Percentiles rank a stretch among this genome's conserved stretches.
phyloP scores from a whole-genome alignment of 2,329 filamentous ascomycete genomes.

The Pseudogymnoascus sp. region DNA sequence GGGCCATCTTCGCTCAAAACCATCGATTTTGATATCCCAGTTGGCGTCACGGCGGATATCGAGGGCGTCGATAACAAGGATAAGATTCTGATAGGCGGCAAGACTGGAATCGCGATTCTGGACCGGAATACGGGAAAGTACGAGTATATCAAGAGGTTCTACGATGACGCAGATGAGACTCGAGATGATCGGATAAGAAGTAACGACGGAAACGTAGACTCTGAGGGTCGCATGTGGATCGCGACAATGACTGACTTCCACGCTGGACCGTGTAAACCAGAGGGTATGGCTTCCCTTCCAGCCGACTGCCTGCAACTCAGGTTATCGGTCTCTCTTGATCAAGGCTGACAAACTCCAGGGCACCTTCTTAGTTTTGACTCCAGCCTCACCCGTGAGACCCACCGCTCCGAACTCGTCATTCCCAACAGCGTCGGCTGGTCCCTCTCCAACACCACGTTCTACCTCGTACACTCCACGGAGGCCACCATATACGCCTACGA shows the following conservation, averaged over 20 bases:
- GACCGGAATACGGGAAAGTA: slow-evolving; percentile 52
- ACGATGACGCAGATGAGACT: slow-evolving; percentile 31
- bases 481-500: slow-evolving; percentile 66
- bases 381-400: slow-evolving; percentile 48
- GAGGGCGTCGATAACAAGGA: slow-evolving; percentile 51
- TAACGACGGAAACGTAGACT: slow-evolving; percentile 80
- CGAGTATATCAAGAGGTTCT: slow-evolving; percentile 45
- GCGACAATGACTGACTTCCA: slow-evolving; percentile 77
- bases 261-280: slow-evolving; percentile 28
- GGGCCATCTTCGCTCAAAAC: slow-evolving; percentile 32
- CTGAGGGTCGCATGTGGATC: slow-evolving; percentile 73
- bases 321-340: background rate
- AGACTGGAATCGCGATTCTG: slow-evolving; percentile 72
- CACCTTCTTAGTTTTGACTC: slow-evolving; percentile 64
- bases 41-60: slow-evolving; percentile 72
- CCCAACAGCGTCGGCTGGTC: slow-evolving; percentile 85
- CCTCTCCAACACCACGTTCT: slow-evolving; percentile 54
- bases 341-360: slow-evolving; percentile 38
- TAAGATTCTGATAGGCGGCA: slow-evolving; percentile 69
- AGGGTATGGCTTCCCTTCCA: slow-evolving; percentile 22
- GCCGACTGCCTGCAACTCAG: no score
- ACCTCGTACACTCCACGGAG: slow-evolving; percentile 71
- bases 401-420: slow-evolving; percentile 61
- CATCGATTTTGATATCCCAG: slow-evolving; percentile 44
- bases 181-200: slow-evolving; percentile 50